Conservation (phyloP, 2,329 filamentous ascomycete species). For the Colletotrichum sp. region DNA sequence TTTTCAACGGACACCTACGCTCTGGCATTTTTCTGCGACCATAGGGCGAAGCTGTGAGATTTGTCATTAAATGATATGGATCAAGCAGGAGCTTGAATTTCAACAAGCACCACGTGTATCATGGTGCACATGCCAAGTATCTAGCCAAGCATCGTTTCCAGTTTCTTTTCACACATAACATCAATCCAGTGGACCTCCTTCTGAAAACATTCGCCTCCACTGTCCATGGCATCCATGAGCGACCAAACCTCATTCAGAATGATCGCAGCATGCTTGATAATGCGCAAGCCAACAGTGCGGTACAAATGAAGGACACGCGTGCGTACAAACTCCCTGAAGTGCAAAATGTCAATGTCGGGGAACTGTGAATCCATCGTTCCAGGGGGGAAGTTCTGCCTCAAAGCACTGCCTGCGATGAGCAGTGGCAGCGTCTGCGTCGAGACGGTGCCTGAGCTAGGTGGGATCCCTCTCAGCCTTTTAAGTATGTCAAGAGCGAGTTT, state of each 20-base stretch:
- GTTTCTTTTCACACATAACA: background rate
- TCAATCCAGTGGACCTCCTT: background rate
- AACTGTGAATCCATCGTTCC: rapidly evolving
- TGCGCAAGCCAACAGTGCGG: background rate
- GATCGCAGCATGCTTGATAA: background rate
- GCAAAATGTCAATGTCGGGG: rapidly evolving
- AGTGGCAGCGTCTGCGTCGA: background rate
- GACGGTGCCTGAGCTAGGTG: background rate
- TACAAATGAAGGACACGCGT: background rate
- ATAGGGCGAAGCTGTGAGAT: background rate
- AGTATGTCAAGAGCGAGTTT: background rate
- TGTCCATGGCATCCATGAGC: background rate
- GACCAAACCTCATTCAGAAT: background rate
- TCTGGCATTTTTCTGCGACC: background rate
- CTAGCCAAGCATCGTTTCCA: background rate
- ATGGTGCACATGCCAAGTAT: too few species aligned
- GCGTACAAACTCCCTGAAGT: background rate
- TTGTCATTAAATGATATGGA: background rate
- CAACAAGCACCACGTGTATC: background rate
- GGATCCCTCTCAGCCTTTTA: rapidly evolving
- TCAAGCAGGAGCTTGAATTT: background rate
- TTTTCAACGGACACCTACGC: background rate
- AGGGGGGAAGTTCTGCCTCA: rapidly evolving
- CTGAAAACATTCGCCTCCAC: background rate
- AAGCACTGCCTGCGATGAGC: background rate